Conservation (phyloP, 1,139 yeast species). For the Ogataea hybrid region DNA sequence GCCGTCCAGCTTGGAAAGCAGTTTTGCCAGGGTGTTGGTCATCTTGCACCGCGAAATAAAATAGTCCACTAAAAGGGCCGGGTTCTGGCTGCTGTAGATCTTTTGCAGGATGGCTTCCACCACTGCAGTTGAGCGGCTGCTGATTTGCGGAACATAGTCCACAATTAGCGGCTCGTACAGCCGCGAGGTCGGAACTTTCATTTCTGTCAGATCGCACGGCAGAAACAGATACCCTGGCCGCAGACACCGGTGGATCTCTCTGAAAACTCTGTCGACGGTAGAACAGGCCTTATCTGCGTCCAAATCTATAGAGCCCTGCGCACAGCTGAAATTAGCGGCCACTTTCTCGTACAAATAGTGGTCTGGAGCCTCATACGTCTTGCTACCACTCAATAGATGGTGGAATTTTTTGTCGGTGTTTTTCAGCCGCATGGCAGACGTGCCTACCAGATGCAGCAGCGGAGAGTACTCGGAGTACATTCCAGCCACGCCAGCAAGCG, state of each 20-base stretch:
- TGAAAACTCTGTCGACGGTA: conserved; percentile 64
- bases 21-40: conserved; percentile 37
- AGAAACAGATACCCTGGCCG: conserved; percentile 81
- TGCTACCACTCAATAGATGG: conserved; percentile 62
- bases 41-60: conserved; percentile 55
- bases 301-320: conserved; percentile 49
- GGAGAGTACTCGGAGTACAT: conserved; percentile 80
- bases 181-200: conserved; percentile 42
- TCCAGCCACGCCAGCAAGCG: conserved; percentile 81
- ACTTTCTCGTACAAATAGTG: conserved; percentile 63
- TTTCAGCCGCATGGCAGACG: conserved; percentile 45
- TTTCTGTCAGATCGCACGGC: conserved; percentile 66
- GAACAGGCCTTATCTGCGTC: conserved; percentile 45
- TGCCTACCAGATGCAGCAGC: conserved; percentile 80
- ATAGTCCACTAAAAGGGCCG: conserved; percentile 66
- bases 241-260: conserved; percentile 49
- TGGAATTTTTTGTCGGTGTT: conserved; percentile 40
- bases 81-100: conserved; percentile 52
- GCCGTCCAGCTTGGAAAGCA: conserved; percentile 41
- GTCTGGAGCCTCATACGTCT: conserved; percentile 50
- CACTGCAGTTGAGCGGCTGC: conserved; percentile 32
- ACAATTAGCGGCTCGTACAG: conserved; percentile 28
- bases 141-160: conserved; percentile 24
- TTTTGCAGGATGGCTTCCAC: conserved; percentile 46
- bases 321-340: conserved; percentile 57